phyloP scores from a whole-genome alignment of 2,329 filamentous ascomycete species.

The Aspergillus sp. region DNA sequence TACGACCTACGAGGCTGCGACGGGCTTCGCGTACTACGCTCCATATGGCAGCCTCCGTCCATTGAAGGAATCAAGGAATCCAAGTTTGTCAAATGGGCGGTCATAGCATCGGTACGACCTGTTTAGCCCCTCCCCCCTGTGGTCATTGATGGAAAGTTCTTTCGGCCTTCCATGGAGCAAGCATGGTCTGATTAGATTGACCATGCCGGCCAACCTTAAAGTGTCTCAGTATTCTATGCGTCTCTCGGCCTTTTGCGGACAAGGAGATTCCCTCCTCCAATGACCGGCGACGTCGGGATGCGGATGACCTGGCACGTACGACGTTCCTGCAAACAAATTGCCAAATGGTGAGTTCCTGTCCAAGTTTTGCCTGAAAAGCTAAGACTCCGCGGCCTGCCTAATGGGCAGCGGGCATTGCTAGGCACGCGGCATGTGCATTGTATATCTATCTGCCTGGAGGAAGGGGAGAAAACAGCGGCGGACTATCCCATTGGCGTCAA shows the following conservation, averaged over 20 bases:
- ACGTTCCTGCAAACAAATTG: neutral
- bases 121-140: neutral
- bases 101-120: neutral
- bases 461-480: neutral
- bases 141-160: conserved; percentile 15
- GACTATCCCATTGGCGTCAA: neutral
- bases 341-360: conserved; percentile 1
- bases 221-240: conserved; percentile 9
- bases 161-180: conserved; percentile 15
- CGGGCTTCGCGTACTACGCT: neutral
- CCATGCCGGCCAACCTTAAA: conserved; percentile 8
- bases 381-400: neutral
- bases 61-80: neutral
- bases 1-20: neutral
- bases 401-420: neutral
- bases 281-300: conserved; percentile 4
- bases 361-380: neutral
- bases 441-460: neutral
- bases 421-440: neutral
- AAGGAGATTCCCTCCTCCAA: conserved; percentile 13
- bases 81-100: neutral
- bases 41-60: neutral
- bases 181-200: conserved; percentile 13
- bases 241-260: conserved; percentile 8
- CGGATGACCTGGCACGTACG: conserved; percentile 10